phyloP scores from a whole-genome alignment of 2,329 filamentous ascomycete genomes.

The Neofusicoccum sp. region DNA sequence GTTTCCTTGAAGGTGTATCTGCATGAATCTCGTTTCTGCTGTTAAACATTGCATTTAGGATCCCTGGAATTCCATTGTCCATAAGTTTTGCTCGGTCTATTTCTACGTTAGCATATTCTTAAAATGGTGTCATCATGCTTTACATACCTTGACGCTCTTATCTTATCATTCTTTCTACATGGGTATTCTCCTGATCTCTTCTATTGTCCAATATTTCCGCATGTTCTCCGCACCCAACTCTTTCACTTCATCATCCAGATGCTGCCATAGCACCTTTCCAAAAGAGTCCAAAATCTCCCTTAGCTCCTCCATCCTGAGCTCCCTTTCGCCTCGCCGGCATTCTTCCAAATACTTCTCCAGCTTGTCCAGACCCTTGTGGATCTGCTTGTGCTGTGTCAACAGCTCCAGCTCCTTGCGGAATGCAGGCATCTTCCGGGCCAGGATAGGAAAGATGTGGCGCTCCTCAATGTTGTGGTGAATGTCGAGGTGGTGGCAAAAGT shows the following conservation, averaged over 20 bases:
- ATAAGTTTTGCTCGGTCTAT: no score
- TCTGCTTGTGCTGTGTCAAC: slow-evolving; percentile 71
- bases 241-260: slow-evolving; percentile 81
- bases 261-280: slow-evolving; percentile 74
- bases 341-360: slow-evolving; percentile 64
- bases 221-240: slow-evolving; percentile 82
- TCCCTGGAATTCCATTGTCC: no score
- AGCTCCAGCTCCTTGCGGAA: slow-evolving; percentile 67
- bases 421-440: slow-evolving; percentile 75
- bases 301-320: slow-evolving; percentile 58
- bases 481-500: slow-evolving; percentile 69
- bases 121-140: no score
- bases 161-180: slow-evolving; percentile 50
- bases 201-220: slow-evolving; percentile 74
- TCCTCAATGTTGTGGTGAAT: slow-evolving; percentile 84
- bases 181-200: slow-evolving; percentile 70
- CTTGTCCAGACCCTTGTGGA: slow-evolving; percentile 71
- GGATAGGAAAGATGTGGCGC: slow-evolving; percentile 71
- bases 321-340: slow-evolving; percentile 62
- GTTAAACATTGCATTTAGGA: no score
- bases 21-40: no score
- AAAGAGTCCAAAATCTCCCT: slow-evolving; percentile 73
- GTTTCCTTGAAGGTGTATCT: no score
- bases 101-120: no score
- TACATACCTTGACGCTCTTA: not conserved